Conservation (phyloP, 768 basidiomycete genomes). For the Auricularia cornea region DNA sequence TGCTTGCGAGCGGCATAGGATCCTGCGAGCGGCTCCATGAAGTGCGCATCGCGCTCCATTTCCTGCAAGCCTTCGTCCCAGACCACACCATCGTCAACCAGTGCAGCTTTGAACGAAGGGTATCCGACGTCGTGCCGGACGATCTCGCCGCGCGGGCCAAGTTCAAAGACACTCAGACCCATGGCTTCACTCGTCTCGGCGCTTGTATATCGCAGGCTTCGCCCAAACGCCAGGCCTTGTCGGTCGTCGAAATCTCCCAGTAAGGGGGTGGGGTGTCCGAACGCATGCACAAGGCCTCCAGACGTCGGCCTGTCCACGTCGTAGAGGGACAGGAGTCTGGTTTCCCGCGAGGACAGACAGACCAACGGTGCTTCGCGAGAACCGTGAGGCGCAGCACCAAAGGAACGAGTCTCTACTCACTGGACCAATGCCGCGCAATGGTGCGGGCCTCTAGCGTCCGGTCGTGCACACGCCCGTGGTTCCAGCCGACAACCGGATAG, state of each 20-base stretch:
- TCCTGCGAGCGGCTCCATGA: neutral
- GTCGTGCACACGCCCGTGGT: constrained; percentile 55
- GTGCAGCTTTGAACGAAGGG: no score
- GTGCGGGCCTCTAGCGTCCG: constrained; percentile 38
- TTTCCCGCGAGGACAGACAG: constrained; percentile 51
- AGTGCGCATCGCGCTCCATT: constrained; percentile 1
- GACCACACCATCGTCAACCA: neutral
- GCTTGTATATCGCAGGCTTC: constrained; percentile 16
- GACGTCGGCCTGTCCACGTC: constrained; percentile 37
- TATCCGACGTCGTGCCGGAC: neutral
- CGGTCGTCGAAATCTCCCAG: constrained; percentile 25
- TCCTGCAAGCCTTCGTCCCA: neutral
- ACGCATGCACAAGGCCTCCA: constrained; percentile 35
- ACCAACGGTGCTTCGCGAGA: constrained; percentile 39
- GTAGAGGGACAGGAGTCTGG: constrained; percentile 53
- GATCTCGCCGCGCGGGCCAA: constrained; percentile 36
- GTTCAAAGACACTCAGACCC: constrained; percentile 33
- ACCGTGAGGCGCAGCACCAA: constrained; percentile 2
- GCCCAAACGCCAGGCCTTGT: constrained; percentile 25
- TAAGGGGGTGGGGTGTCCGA: constrained; percentile 34
- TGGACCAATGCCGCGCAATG: neutral
- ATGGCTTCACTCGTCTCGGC: constrained; percentile 7
- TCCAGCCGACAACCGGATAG: constrained; percentile 51
- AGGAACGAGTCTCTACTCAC: neutral
- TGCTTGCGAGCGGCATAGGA: constrained; percentile 27